Conservation (phyloP, 257 asterid genomes). For the Scutellaria galericulata region DNA sequence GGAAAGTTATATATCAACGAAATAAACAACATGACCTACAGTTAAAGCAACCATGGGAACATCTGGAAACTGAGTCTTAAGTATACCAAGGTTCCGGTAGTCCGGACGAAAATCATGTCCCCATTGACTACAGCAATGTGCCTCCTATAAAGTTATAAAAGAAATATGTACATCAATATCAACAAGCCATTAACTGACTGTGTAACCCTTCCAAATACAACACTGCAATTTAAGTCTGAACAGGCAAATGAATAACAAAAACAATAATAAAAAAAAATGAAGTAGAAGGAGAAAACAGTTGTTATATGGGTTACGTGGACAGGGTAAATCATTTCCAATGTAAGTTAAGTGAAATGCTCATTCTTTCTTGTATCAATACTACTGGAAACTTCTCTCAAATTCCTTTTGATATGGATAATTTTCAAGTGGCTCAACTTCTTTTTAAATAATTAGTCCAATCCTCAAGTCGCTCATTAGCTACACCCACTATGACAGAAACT, state of each 20-base stretch:
- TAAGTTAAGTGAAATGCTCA: neutral
- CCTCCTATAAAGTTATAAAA: slow-evolving; percentile 68
- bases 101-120: slow-evolving; percentile 99
- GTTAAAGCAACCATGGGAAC: slow-evolving; percentile 93
- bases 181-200: slow-evolving; percentile 21
- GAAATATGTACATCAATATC: slow-evolving; percentile 19
- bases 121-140: slow-evolving; percentile 99
- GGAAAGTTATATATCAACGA: slow-evolving; percentile 21
- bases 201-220: slow-evolving; percentile 29
- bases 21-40: slow-evolving; percentile 52
- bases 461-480: slow-evolving; percentile 26
- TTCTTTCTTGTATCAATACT: neutral
- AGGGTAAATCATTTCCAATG: slow-evolving; percentile 11
- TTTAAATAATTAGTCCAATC: neutral
- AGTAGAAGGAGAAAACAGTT: neutral
- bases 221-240: neutral
- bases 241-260: neutral
- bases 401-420: slow-evolving; percentile 8
- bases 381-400: neutral
- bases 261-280: neutral
- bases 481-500: slow-evolving; percentile 8
- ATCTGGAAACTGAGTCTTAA: slow-evolving; percentile 96
- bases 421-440: slow-evolving; percentile 21
- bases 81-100: slow-evolving; percentile 93
- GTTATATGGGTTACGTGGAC: slow-evolving; percentile 11